A percentile compares a stretch with the other conserved stretches of the same genome.
Evolutionary conservation across 495 filamentous ascomycete genomes (phyloP).

Genomic region (Chaetomium tenue): DNA sequence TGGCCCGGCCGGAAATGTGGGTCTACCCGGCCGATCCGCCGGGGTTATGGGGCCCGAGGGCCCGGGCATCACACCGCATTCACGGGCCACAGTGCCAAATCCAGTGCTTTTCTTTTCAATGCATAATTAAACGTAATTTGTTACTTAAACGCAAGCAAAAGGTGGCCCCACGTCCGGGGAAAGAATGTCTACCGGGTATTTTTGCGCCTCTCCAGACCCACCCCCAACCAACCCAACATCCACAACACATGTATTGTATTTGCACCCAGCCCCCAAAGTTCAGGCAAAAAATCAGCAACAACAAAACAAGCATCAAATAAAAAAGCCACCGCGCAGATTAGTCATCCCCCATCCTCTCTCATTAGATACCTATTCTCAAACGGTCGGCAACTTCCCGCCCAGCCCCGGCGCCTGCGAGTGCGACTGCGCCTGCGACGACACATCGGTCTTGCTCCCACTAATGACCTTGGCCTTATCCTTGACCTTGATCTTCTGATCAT

Average conservation of each 20-base stretch:
- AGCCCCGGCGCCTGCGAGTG: neutral
- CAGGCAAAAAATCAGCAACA: neutral
- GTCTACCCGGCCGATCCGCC: neutral
- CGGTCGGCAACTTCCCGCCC: neutral
- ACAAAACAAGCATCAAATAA: neutral
- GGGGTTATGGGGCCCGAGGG: neutral
- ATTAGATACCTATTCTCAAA: no score
- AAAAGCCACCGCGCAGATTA: neutral
- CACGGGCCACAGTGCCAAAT: no score
- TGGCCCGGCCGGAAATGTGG: neutral
- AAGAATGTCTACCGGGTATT: neutral
- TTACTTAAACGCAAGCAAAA: neutral
- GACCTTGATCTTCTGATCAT: conserved; percentile 33
- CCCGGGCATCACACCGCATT: no score
- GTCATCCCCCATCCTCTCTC: neutral
- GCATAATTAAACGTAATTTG: no score
- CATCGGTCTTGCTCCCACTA: conserved; percentile 11
- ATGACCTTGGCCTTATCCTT: conserved; percentile 20
- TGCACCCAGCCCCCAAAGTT: no score
- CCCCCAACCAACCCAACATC: neutral
- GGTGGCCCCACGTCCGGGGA: no score
- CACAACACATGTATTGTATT: no score
- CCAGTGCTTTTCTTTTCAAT: no score
- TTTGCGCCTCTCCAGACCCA: neutral
- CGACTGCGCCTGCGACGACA: neutral